A percentile compares a stretch with the other conserved stretches of the same genome.
phyloP scores from a whole-genome alignment of 2,329 filamentous ascomycete species.

The Fusarium falciforme region DNA sequence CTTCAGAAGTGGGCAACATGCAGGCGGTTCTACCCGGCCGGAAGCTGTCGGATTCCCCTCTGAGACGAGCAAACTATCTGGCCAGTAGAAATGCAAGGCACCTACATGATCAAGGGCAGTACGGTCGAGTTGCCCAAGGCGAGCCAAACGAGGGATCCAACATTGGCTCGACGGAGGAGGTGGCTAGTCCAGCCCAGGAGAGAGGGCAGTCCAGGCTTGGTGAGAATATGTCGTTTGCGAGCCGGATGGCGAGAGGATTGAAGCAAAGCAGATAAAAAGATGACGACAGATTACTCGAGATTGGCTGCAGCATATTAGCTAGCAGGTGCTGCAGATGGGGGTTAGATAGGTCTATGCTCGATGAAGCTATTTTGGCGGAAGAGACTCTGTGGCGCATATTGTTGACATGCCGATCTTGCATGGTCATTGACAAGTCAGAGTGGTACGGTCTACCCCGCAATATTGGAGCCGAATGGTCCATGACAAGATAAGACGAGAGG shows the following conservation, averaged over 20 bases:
- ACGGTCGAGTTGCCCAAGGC: conserved; percentile 6
- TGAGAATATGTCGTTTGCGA: conserved; percentile 31
- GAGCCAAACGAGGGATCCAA: neutral
- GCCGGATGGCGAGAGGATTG: conserved; percentile 26
- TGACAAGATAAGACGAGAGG: conserved; percentile 18
- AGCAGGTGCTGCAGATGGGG: neutral
- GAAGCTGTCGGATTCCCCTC: conserved; percentile 2
- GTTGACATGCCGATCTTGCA: conserved; percentile 21
- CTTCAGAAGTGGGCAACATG: neutral
- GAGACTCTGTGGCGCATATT: neutral
- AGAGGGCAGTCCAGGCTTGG: neutral
- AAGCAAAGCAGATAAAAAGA: neutral
- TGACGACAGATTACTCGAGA: neutral
- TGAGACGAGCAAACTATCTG: conserved; percentile 14
- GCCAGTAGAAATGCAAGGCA: neutral
- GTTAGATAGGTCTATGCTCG: neutral
- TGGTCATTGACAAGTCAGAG: conserved; percentile 3
- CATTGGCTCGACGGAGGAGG: neutral
- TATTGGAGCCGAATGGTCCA: conserved; percentile 31
- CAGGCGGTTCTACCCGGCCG: neutral
- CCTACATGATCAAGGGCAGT: neutral
- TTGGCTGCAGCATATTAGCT: neutral
- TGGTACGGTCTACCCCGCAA: conserved; percentile 34
- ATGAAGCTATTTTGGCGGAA: conserved; percentile 31
- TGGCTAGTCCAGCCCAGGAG: neutral